phyloP scores from a whole-genome alignment of 192 early-diverging fungal species.

The Coemansia sp. region DNA sequence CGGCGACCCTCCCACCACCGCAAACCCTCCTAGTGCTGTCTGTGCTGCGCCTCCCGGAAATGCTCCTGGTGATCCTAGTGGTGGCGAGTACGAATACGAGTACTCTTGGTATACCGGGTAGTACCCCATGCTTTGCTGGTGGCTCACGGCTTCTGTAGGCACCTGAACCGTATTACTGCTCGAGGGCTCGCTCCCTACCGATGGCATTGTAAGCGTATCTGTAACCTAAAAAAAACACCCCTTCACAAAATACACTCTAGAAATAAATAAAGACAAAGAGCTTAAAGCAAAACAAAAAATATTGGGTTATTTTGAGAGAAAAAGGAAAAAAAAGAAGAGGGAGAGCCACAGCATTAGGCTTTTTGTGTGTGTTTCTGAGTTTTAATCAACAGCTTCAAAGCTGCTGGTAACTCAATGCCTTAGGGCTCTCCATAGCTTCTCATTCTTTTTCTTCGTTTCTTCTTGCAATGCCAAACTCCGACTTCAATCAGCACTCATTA shows the following conservation, averaged over 20 bases:
- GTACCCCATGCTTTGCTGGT: slow-evolving; percentile 9
- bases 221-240: too few species aligned
- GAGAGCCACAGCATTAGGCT: neutral
- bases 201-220: slow-evolving; percentile 30
- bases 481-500: too few species aligned
- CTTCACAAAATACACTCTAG: too few species aligned
- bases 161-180: slow-evolving; percentile 13
- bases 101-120: slow-evolving; percentile 3
- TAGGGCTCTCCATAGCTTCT: too few species aligned
- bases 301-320: neutral
- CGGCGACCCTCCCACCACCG: slow-evolving; percentile 11
- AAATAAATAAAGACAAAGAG: too few species aligned
- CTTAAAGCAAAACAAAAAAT: too few species aligned
- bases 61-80: slow-evolving; percentile 2
- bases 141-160: neutral
- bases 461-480: too few species aligned
- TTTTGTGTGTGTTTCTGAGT: too few species aligned
- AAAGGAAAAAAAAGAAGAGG: neutral
- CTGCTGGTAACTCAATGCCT: too few species aligned
- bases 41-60: slow-evolving; percentile 16
- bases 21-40: slow-evolving; percentile 13
- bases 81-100: neutral
- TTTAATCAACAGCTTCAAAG: too few species aligned
- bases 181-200: slow-evolving; percentile 22
- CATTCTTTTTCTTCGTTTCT: too few species aligned